phyloP scores from a whole-genome alignment of 352 stramenopile genomes.

The Phytophthora idaei region DNA sequence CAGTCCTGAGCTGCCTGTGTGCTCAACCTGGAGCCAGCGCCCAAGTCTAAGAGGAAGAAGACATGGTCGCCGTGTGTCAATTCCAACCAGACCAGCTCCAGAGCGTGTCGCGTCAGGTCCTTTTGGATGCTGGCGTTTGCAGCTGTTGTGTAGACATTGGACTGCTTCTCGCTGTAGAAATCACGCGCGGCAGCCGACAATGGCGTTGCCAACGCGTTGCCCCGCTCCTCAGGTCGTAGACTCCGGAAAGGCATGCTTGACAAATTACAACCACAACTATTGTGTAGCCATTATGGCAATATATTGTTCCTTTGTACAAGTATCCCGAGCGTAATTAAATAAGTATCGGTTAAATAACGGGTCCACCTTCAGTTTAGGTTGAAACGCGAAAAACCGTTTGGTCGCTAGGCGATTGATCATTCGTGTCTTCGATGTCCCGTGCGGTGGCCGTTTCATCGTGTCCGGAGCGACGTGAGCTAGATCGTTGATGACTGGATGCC shows the following conservation, averaged over 20 bases:
- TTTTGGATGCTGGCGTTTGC: constrained; percentile 73
- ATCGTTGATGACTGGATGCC: constrained; percentile 12
- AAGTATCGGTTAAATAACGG: background rate
- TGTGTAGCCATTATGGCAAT: constrained; percentile 7
- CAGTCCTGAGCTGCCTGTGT: constrained; percentile 58
- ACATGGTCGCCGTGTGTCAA: constrained; percentile 21
- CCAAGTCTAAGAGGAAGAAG: constrained; percentile 68
- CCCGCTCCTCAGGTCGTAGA: constrained; percentile 51
- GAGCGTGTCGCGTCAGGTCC: constrained; percentile 68
- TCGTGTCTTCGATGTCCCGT: constrained; percentile 35
- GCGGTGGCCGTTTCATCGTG: constrained; percentile 24
- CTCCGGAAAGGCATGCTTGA: constrained; percentile 60
- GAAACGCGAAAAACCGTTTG: constrained; percentile 38
- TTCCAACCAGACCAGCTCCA: constrained; percentile 51
- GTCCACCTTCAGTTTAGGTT: constrained; percentile 5
- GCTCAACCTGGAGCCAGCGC: constrained; percentile 73
- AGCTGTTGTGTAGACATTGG: constrained; percentile 68
- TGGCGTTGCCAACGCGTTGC: constrained; percentile 36
- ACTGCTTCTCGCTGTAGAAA: constrained; percentile 74
- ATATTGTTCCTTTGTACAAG: background rate
- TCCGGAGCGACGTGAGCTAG: constrained; percentile 17
- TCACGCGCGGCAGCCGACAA: constrained; percentile 47
- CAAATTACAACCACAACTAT: constrained; percentile 3
- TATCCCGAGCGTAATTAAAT: constrained; percentile 13
- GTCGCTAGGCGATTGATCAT: constrained; percentile 36